phyloP scores from a whole-genome alignment of 768 basidiomycete species.

The Mycena rebaudengoi region DNA sequence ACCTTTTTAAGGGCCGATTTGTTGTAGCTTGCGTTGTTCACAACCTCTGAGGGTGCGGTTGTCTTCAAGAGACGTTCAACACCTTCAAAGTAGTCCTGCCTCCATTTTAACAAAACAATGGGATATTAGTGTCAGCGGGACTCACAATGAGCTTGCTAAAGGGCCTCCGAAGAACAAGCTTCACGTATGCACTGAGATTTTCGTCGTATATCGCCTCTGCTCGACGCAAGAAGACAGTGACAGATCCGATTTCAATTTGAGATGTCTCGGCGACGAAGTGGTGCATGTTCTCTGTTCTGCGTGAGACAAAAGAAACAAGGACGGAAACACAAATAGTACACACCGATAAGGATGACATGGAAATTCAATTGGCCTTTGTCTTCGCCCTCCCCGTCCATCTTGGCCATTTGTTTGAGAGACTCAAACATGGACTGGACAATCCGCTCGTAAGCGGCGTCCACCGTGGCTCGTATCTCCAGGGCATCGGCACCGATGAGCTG shows the following conservation, averaged over 20 bases:
- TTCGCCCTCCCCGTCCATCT: conserved; percentile 91
- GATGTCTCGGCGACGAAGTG: conserved; percentile 88
- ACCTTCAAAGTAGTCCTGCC: conserved; percentile 93
- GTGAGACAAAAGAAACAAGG: neutral
- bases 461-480: conserved; percentile 77
- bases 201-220: conserved; percentile 91
- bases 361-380: conserved; percentile 98
- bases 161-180: conserved; percentile 84
- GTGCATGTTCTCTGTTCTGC: conserved; percentile 89
- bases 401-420: conserved; percentile 93
- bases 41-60: conserved; percentile 79
- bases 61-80: conserved; percentile 88
- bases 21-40: conserved; percentile 78
- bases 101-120: neutral
- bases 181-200: conserved; percentile 87
- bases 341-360: conserved; percentile 94
- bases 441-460: conserved; percentile 87
- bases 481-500: conserved; percentile 83
- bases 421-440: conserved; percentile 94
- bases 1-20: conserved; percentile 84
- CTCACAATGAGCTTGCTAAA: conserved; percentile 88
- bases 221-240: conserved; percentile 67
- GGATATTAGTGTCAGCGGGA: conserved; percentile 13
- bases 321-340: neutral
- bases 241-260: conserved; percentile 70